These are phyloP conservation scores for Trichoderma asperellum DNA, from an alignment of 2,329 filamentous ascomycete species.

Conservation along the genomic window DNA sequence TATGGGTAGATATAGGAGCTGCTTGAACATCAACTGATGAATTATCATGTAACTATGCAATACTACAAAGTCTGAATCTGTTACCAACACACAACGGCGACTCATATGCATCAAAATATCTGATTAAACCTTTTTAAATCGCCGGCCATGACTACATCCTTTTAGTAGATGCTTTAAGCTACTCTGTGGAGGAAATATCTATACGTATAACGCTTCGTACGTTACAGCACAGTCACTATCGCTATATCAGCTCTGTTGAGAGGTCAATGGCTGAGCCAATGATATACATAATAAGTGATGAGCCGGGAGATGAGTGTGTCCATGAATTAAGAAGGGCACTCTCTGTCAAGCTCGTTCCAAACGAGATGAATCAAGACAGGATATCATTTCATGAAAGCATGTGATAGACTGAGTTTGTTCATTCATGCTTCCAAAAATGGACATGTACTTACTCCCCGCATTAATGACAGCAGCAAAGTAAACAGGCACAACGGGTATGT, in stretches of 20 bases:
- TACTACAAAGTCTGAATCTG: neutral
- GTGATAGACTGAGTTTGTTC: neutral
- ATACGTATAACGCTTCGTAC: neutral
- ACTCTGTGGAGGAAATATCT: neutral
- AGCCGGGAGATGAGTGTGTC: neutral
- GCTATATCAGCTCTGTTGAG: neutral
- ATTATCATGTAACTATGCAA: neutral
- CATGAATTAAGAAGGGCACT: neutral
- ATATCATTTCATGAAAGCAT: neutral
- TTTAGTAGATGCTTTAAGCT: neutral
- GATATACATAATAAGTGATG: neutral
- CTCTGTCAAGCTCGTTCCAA: neutral
- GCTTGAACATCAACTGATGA: neutral
- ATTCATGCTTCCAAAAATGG: neutral
- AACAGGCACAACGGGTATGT: neutral
- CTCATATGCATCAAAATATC: neutral
- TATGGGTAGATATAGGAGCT: neutral
- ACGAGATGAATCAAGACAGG: neutral
- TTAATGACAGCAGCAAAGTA: neutral
- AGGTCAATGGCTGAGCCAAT: neutral
- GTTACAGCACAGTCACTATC: neutral
- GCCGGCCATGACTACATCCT: conserved; percentile 11
- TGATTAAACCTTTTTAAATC: neutral
- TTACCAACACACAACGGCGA: neutral
- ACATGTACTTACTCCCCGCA: neutral